These are phyloP conservation scores for Sugiyamaella xylanicola DNA, from an alignment of 1,139 yeast species.

Conservation along the genomic window DNA sequence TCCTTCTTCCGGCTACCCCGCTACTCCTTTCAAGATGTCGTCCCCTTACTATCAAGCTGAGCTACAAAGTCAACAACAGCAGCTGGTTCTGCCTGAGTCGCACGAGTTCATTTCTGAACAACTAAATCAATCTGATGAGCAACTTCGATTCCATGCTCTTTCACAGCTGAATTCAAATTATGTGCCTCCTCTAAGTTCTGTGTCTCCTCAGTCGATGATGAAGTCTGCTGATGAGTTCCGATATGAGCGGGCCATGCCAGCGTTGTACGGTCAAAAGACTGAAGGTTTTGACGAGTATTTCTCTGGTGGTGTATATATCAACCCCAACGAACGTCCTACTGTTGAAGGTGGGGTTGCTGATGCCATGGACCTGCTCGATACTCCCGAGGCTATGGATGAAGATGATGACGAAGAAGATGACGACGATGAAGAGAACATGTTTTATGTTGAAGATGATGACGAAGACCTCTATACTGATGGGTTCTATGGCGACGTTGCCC, in stretches of 20 bases:
- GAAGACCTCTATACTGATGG: conserved; percentile 21
- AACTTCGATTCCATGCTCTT: conserved; percentile 19
- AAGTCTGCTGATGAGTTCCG: conserved; percentile 29
- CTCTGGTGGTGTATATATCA: conserved; percentile 18
- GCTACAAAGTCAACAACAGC: background rate
- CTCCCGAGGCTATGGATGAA: conserved; percentile 34
- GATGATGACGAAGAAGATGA: conserved; percentile 41
- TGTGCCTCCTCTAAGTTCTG: conserved; percentile 20
- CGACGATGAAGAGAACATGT: conserved; percentile 33
- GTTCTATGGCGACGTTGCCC: background rate
- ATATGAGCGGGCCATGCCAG: conserved; percentile 15
- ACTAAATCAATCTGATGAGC: background rate
- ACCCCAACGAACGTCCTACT: conserved; percentile 19
- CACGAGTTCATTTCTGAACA: background rate
- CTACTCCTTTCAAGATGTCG: conserved; percentile 21
- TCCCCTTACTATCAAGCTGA: conserved; percentile 19
- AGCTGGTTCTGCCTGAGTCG: background rate
- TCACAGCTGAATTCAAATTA: conserved; percentile 16
- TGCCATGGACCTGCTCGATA: conserved; percentile 16
- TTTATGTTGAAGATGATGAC: conserved; percentile 32
- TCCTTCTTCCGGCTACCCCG: background rate
- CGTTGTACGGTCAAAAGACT: background rate
- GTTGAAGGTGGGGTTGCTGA: conserved; percentile 15
- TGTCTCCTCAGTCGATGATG: conserved; percentile 31
- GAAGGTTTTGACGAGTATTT: conserved; percentile 19